Evolutionary conservation across 2,329 filamentous ascomycete species (phyloP).

Genomic region (Harringtonia lauricola): DNA sequence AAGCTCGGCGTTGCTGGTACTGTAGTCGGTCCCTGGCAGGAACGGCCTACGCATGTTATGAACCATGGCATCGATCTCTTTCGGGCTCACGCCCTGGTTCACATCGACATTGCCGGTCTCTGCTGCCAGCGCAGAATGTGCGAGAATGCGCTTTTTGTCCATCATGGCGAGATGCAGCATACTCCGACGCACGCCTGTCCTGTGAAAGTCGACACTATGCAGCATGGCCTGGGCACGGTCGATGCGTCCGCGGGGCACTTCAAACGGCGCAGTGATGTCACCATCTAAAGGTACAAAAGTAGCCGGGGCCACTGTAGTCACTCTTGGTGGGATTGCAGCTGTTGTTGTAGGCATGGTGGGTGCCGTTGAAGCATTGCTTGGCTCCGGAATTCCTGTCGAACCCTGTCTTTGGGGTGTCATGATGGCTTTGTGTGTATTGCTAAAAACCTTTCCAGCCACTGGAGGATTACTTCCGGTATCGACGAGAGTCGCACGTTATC

Average conservation of each 20-base stretch:
- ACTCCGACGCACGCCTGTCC: conserved; percentile 19
- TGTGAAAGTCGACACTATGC: conserved; percentile 19
- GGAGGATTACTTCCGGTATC: too few relatives aligned
- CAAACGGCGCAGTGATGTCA: conserved; percentile 18
- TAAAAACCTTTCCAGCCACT: too few relatives aligned
- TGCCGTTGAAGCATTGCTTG: too few relatives aligned
- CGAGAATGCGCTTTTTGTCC: conserved; percentile 20
- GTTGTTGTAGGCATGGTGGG: too few relatives aligned
- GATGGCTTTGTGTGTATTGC: too few relatives aligned
- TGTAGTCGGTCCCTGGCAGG: conserved; percentile 14
- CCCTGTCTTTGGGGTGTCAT: too few relatives aligned
- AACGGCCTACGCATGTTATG: conserved; percentile 16
- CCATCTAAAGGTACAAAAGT: conserved; percentile 23
- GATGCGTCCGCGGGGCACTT: conserved; percentile 15
- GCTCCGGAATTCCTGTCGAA: too few relatives aligned
- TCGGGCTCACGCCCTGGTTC: neutral
- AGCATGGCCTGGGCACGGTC: conserved; percentile 19
- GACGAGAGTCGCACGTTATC: too few relatives aligned
- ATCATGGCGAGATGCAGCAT: conserved; percentile 21
- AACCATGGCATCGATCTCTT: conserved; percentile 17
- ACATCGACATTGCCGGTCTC: neutral
- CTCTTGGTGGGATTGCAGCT: conserved; percentile 8
- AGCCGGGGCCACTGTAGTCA: conserved; percentile 17
- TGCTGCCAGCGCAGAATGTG: conserved; percentile 3
- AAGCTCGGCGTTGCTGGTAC: conserved; percentile 6